phyloP scores from a whole-genome alignment of 345 rosid species.

The Citrus trifoliata region DNA sequence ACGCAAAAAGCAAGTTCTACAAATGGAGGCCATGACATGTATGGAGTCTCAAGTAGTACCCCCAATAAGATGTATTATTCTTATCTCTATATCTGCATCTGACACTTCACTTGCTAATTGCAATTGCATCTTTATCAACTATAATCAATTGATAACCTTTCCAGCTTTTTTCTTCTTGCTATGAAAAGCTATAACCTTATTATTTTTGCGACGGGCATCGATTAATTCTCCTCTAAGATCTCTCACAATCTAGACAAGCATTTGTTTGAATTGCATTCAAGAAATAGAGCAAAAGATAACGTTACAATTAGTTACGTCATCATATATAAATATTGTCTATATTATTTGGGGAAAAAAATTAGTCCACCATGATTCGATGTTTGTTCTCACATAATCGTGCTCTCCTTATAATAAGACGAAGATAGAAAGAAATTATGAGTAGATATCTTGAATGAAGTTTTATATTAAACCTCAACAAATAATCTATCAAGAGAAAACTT shows the following conservation, averaged over 20 bases:
- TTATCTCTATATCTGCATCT: neutral
- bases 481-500: too few species aligned
- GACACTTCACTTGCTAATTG: neutral
- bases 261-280: neutral
- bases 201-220: neutral
- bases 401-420: too few species aligned
- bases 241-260: neutral
- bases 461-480: rapidly evolving
- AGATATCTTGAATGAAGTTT: too few species aligned
- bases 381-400: too few species aligned
- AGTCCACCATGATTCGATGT: rapidly evolving
- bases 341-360: too few species aligned
- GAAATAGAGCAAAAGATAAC: neutral
- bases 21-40: too few species aligned
- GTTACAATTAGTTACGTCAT: neutral
- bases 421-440: rapidly evolving
- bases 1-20: too few species aligned
- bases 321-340: too few species aligned
- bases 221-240: neutral
- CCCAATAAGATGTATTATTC: too few species aligned
- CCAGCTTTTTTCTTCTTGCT: neutral
- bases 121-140: neutral
- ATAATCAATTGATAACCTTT: neutral
- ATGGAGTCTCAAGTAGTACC: too few species aligned
- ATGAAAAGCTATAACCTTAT: neutral